A percentile compares a stretch with the other conserved stretches of the same genome.
These are phyloP conservation scores for Pneumocystis wakefieldiae DNA, from an alignment of 1,139 yeast species.

Conservation along the genomic window DNA sequence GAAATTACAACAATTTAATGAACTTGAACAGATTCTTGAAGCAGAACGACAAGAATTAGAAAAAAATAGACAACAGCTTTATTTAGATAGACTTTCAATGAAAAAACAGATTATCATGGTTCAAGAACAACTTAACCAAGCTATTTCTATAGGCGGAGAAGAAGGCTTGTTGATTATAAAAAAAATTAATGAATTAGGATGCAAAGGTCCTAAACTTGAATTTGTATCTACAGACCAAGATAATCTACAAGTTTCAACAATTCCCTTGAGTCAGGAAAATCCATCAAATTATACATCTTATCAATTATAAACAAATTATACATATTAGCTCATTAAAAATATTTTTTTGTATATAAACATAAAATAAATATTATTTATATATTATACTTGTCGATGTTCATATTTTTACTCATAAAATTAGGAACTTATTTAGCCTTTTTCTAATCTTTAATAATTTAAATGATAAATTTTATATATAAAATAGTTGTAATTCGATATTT, in stretches of 20 bases:
- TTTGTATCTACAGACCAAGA: background rate
- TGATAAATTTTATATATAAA: background rate
- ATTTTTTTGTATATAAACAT: background rate
- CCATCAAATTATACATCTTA: background rate
- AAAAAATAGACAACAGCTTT: slow-evolving; percentile 65
- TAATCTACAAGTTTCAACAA: background rate
- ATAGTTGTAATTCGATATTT: background rate
- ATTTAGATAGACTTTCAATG: slow-evolving; percentile 62
- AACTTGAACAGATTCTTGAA: slow-evolving; percentile 65
- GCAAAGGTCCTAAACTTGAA: background rate
- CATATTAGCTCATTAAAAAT: background rate
- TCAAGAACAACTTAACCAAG: slow-evolving; percentile 35
- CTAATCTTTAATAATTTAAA: too few species aligned
- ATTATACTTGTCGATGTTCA: background rate
- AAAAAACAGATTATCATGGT: slow-evolving; percentile 44
- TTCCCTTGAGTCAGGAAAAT: background rate
- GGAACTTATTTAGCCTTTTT: background rate
- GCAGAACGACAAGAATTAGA: slow-evolving; percentile 60
- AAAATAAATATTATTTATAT: background rate
- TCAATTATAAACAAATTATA: background rate
- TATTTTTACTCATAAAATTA: background rate
- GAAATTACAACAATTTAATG: slow-evolving; percentile 53
- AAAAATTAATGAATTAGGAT: background rate
- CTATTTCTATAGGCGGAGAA: slow-evolving; percentile 10
- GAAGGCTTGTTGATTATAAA: background rate